Conservation (phyloP, 768 basidiomycete species). For the Psilocybe azurescens region DNA sequence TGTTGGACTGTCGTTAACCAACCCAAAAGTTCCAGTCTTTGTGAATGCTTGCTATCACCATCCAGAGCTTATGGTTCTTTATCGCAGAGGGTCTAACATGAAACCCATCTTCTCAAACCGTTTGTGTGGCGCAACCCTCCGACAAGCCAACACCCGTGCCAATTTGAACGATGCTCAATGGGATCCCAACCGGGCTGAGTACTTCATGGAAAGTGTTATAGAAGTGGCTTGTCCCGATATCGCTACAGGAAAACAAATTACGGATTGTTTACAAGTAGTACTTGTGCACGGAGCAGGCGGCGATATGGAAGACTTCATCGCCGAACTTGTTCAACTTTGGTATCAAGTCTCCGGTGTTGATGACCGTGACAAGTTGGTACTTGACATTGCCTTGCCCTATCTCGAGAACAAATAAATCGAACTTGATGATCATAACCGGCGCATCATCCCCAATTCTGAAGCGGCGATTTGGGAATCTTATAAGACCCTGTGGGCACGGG, state of each 20-base stretch:
- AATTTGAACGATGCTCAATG: constrained; percentile 18
- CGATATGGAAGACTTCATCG: constrained; percentile 15
- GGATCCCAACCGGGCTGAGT: constrained; percentile 8
- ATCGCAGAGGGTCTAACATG: constrained; percentile 15
- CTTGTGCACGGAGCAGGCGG: constrained; percentile 21
- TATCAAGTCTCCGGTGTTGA: constrained; percentile 19
- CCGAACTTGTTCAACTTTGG: constrained; percentile 20
- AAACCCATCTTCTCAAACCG: constrained; percentile 13
- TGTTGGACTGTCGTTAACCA: constrained; percentile 20
- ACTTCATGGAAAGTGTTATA: constrained; percentile 15
- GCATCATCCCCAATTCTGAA: constrained; percentile 17
- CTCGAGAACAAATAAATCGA: constrained; percentile 17
- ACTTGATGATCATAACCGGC: constrained; percentile 3
- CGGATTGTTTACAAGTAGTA: constrained; percentile 22
- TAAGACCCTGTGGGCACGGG: constrained; percentile 20
- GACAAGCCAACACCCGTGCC: constrained; percentile 22
- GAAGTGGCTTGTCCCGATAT: constrained; percentile 19
- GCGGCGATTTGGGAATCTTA: constrained; percentile 15
- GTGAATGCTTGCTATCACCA: constrained; percentile 23
- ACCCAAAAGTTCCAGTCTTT: constrained; percentile 16
- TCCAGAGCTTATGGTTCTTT: constrained; percentile 19
- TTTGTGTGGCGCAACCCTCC: constrained; percentile 12
- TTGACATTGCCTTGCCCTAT: constrained; percentile 9
- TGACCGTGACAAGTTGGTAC: constrained; percentile 9
- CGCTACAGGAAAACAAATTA: constrained; percentile 5